Percentiles rank a stretch among this genome's conserved stretches.
Evolutionary conservation across 1,139 yeast genomes (phyloP).

Genomic region (Saccharomyces hybrid): DNA sequence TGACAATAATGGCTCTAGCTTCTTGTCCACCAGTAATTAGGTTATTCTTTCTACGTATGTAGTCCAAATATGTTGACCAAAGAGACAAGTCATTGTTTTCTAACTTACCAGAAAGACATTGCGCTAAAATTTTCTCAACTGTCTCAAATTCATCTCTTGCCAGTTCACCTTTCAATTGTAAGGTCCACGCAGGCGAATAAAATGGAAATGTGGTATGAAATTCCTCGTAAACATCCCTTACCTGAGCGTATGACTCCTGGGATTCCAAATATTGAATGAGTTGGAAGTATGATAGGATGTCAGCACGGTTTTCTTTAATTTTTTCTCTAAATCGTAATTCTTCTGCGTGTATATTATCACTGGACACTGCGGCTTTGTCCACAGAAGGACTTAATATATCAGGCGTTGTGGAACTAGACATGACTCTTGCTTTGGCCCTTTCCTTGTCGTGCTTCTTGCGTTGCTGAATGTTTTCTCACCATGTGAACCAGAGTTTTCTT

Average conservation of each 20-base stretch:
- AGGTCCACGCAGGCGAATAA: constrained; percentile 62
- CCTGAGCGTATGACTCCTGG: constrained; percentile 58
- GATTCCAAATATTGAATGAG: constrained; percentile 48
- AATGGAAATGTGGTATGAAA: constrained; percentile 60
- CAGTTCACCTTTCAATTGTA: constrained; percentile 62
- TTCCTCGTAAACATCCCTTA: constrained; percentile 51
- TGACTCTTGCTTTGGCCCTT: constrained; percentile 2
- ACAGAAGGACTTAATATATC: neutral
- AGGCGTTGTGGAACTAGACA: constrained; percentile 4
- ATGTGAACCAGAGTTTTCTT: neutral
- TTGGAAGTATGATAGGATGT: constrained; percentile 51
- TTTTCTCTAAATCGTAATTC: constrained; percentile 34
- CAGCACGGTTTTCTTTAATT: constrained; percentile 41
- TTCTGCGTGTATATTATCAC: constrained; percentile 9
- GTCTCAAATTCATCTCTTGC: constrained; percentile 65
- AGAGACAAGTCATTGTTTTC: constrained; percentile 36
- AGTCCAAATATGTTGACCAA: constrained; percentile 69
- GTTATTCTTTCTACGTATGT: constrained; percentile 73
- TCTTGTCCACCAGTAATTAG: constrained; percentile 78
- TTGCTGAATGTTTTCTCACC: neutral
- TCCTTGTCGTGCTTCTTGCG: too few species aligned
- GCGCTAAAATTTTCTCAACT: constrained; percentile 25
- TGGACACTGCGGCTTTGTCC: neutral
- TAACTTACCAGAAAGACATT: constrained; percentile 27
- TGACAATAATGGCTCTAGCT: constrained; percentile 67